Evolutionary conservation across 495 filamentous ascomycete species (phyloP), one percentile per base, ranked within the genome.

Genomic region (Trichoderma reesei): DNA sequence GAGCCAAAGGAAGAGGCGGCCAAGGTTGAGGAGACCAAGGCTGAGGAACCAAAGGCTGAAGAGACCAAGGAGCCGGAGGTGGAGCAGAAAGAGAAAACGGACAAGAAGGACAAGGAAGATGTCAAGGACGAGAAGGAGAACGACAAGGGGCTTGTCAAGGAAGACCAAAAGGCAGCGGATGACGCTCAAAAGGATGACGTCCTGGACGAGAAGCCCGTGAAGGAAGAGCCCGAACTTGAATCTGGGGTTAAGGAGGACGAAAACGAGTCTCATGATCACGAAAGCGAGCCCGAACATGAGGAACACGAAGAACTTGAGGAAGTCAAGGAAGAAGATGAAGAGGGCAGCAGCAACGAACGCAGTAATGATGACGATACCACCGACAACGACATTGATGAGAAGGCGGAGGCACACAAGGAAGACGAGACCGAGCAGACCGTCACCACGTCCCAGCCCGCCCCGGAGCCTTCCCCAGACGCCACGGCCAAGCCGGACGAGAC

Each of bases 31-130:
- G 46, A 60, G 11, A 48, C 41, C 20, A 54, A 67, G 39, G 61
- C 51, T 9, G 60, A 61, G 13, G 75, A 72, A 3, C 65, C 75
- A 2, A 73, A 80, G 71, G 68, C 71, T 62, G 72, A 71, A 1
- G 64, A 77, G 68, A 69, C 71, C 41, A 77, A 76, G 33, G 51
- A 56, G 20, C 51, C 31, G 20, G 16, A 56, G 51, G 10, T 44
- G 13, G 69, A 60, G 63, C 48, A 66, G 37, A 69, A 67, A 16
- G 66, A 66, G 4, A 64, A 71, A 48, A 63, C 67, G 37, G 66
- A 69, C 59, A 67, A 70, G 42, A 37, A 65, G 3, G 62, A 63
- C 2, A 61, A 67, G 3, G 63, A 39, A 38, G 20, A 11, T 14
- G 33, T 16, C 13, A 36, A 61, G 13, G 34, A 41, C 18, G 3